Percentiles rank a stretch among this genome's conserved stretches.
Conservation (phyloP, 495 filamentous ascomycete species). For the Cladorrhinum samala region DNA sequence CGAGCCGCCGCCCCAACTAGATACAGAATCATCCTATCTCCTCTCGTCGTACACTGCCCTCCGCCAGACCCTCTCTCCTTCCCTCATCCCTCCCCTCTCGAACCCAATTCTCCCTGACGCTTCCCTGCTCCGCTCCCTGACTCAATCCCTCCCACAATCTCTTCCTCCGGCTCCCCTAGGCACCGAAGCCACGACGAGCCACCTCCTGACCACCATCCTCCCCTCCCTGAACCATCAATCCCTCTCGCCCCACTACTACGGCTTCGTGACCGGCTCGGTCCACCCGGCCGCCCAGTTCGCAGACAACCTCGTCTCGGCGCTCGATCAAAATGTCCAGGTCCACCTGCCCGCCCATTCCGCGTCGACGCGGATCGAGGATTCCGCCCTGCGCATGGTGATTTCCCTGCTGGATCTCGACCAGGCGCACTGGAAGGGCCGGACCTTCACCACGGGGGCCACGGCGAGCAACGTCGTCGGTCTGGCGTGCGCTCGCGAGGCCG, state of each 20-base stretch:
- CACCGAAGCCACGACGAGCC: slow-evolving; percentile 23
- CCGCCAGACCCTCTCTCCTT: slow-evolving; percentile 5
- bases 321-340: slow-evolving; percentile 82
- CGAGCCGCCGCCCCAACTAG: too few species aligned
- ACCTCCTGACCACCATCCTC: slow-evolving; percentile 54
- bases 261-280: slow-evolving; percentile 78
- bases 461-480: slow-evolving; percentile 78
- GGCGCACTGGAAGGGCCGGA: slow-evolving; percentile 50
- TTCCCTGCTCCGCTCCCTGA: slow-evolving; percentile 23
- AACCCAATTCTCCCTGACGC: slow-evolving; percentile 16
- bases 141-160: background rate
- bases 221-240: slow-evolving; percentile 60
- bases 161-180: slow-evolving; percentile 20
- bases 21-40: slow-evolving; percentile 13
- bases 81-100: slow-evolving; percentile 6
- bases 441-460: slow-evolving; percentile 87
- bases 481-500: slow-evolving; percentile 66
- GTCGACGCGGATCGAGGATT: slow-evolving; percentile 67
- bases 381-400: slow-evolving; percentile 60
- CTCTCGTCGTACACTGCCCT: slow-evolving; percentile 13
- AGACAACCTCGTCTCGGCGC: slow-evolving; percentile 69
- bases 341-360: slow-evolving; percentile 72
- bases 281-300: slow-evolving; percentile 80
- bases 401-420: slow-evolving; percentile 55
- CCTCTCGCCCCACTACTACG: slow-evolving; percentile 66